phyloP scores from a whole-genome alignment of 345 rosid genomes.

The Populus nigra region DNA sequence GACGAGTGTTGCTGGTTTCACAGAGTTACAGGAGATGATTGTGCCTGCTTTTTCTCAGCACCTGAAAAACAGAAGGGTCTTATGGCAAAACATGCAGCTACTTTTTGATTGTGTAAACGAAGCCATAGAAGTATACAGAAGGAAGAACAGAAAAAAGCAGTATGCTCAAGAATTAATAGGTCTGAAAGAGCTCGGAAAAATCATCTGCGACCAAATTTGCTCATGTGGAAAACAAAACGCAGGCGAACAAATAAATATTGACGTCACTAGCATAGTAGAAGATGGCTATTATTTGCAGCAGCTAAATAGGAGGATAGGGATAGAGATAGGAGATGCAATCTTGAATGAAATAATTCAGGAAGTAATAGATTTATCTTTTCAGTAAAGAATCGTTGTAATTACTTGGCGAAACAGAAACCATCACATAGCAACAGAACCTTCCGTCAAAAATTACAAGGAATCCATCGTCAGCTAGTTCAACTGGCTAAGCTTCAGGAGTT shows the following conservation, averaged over 20 bases:
- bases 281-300: conserved; percentile 21
- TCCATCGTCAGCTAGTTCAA: not conserved
- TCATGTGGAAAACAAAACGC: conserved; percentile 19
- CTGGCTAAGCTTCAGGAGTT: not conserved
- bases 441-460: not conserved
- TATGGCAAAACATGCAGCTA: conserved; percentile 21
- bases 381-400: not conserved
- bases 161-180: conserved; percentile 8
- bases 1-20: conserved; percentile 12
- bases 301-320: conserved; percentile 21
- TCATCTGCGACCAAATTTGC: conserved; percentile 8
- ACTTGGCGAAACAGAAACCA: not conserved
- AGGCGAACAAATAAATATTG: conserved; percentile 3
- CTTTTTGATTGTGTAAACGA: not conserved
- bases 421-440: not conserved
- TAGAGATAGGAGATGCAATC: conserved; percentile 30
- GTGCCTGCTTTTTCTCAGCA: conserved; percentile 6
- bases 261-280: conserved; percentile 15
- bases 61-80: conserved; percentile 12
- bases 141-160: not conserved
- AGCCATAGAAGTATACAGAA: not conserved
- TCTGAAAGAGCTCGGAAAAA: conserved; percentile 23
- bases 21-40: conserved; percentile 12
- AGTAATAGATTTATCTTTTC: conserved; percentile 7
- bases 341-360: conserved; percentile 24